Conservation (phyloP, 345 rosid species). For the Anacardium occidentale region DNA sequence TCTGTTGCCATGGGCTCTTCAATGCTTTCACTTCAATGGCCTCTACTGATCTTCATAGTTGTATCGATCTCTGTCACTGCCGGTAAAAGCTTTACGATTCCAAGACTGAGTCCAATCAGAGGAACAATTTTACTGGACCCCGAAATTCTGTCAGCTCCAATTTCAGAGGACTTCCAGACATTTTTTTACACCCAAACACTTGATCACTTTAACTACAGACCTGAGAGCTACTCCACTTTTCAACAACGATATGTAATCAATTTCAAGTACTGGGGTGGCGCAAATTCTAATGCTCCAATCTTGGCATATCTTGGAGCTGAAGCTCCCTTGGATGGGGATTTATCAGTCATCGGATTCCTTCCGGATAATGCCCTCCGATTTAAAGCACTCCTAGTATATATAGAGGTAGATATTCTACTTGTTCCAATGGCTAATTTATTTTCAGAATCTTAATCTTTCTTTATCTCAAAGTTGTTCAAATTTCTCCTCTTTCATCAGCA, state of each 20-base stretch:
- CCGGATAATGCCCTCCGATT: constrained; percentile 34
- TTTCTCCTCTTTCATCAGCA: constrained; percentile 28
- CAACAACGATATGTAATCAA: constrained; percentile 38
- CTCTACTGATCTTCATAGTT: background rate
- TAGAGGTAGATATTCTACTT: constrained; percentile 36
- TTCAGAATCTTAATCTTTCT: background rate
- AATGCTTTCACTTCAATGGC: constrained; percentile 2
- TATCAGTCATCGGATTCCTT: constrained; percentile 20
- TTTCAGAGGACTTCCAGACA: constrained; percentile 25
- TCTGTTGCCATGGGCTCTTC: constrained; percentile 10
- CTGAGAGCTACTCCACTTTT: constrained; percentile 39
- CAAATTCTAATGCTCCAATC: constrained; percentile 33
- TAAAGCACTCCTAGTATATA: constrained; percentile 31
- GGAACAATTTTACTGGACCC: constrained; percentile 11
- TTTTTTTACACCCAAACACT: constrained; percentile 45
- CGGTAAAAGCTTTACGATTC: constrained; percentile 5
- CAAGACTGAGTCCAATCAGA: constrained; percentile 35
- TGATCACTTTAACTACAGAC: constrained; percentile 49
- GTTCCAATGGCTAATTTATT: background rate
- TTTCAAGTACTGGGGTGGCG: constrained; percentile 43
- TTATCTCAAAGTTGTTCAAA: no score
- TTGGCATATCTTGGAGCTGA: constrained; percentile 41
- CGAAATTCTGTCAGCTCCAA: background rate
- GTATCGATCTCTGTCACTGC: constrained; percentile 4
- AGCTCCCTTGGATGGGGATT: constrained; percentile 17